These are phyloP conservation scores for Tulasnella sp. DNA, from an alignment of 768 basidiomycete genomes.

Conservation along the genomic window DNA sequence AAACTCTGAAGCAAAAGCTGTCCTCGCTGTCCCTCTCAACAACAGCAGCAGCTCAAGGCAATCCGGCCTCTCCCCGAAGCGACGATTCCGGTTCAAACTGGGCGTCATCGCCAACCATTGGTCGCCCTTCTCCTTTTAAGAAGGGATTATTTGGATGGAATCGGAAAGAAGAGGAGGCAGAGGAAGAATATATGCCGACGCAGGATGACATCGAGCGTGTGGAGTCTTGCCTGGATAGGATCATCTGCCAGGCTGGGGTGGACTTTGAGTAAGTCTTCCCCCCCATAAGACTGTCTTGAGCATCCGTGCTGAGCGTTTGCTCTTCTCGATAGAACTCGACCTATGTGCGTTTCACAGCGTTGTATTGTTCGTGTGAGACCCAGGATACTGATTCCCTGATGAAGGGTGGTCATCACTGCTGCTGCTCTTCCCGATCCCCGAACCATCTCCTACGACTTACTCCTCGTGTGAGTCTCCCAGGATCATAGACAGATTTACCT, in stretches of 20 bases:
- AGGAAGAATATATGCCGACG: constrained; percentile 26
- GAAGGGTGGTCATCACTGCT: constrained; percentile 77
- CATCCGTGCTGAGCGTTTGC: constrained; percentile 2
- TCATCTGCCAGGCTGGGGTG: constrained; percentile 84
- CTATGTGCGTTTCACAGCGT: constrained; percentile 51
- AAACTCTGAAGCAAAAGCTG: constrained; percentile 25
- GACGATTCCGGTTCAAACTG: constrained; percentile 24
- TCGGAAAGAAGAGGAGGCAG: constrained; percentile 22
- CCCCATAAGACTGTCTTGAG: not conserved
- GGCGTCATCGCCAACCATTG: not conserved
- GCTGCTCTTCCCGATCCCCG: constrained; percentile 75
- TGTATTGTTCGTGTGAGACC: constrained; percentile 6
- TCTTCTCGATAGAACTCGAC: constrained; percentile 55
- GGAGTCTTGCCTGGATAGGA: constrained; percentile 56
- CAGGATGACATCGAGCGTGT: constrained; percentile 34
- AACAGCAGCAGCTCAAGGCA: constrained; percentile 18
- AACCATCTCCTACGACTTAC: constrained; percentile 65
- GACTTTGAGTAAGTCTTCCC: constrained; percentile 65
- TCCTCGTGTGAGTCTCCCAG: constrained; percentile 51
- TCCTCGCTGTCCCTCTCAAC: constrained; percentile 22
- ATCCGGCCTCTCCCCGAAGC: constrained; percentile 9
- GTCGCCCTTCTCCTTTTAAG: not conserved
- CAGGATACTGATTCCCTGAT: not conserved
- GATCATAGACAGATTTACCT: not conserved
- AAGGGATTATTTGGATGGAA: constrained; percentile 16